Base-by-base conservation (phyloP, 179 eudicot genomes). In the Patellifolia procumbens region DNA sequence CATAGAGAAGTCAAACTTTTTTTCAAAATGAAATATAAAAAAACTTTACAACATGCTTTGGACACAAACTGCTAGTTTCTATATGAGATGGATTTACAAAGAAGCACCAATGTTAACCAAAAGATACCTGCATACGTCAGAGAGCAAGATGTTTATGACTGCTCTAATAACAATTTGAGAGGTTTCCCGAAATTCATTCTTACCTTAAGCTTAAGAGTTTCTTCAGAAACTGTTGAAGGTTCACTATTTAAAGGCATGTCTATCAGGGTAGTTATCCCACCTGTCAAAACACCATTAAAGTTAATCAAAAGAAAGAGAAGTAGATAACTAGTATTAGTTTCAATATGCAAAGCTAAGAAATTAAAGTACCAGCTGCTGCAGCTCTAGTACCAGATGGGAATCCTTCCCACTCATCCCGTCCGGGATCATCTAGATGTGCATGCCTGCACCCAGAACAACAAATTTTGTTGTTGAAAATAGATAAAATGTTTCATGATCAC, bases 311-410 rank as follows among this genome's bases (percentile, higher is more conserved):
- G 43, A 39, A 10, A 39, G 6, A 39, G 6, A 39, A 39, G 43
- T 10, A 39, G 45, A 43, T 12, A 16, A 39, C 42, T 31, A 20
- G 22, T 29, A 32, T 51, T 29, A 72, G 29, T 56, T n/a, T 35
- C n/a, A 12, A 19, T 35, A 16, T 63, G 16, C 68, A 63, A 15
- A 2, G 16, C 22, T 56, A 2, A 17, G 46, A 19, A 17, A 51
- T 11, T 20, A 4, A 55, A 68, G 49, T 85, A 92, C 97, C 98
- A 79, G 99, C 99, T 86, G 99, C 99, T 62, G 99, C 99, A 1
- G 99, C 97, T 81, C 78, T 90, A 72, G 99, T 95, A 73, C 99
- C 99, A 43, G 99, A 89, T 75, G 99, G 97, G 76, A 95, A 95
- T 46, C 97, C 99, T 87, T 95, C 99, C 99, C 99, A 95, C 67